These are phyloP conservation scores for Yamadazyma endophytica DNA, from an alignment of 805 yeast genomes.

Conservation along the genomic window DNA sequence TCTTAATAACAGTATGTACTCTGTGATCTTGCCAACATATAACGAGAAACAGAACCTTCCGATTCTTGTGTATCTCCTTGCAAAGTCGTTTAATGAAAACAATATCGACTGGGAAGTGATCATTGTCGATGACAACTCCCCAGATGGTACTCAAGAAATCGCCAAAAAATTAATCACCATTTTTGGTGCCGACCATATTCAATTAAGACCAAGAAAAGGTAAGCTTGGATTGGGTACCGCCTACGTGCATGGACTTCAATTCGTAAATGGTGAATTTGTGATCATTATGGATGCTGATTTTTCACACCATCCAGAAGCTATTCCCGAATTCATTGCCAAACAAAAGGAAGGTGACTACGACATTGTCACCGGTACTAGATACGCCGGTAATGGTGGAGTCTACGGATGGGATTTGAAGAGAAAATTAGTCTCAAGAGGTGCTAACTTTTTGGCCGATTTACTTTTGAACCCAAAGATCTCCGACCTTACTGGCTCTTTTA, in stretches of 20 bases:
- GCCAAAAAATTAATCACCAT: slow-evolving; percentile 56
- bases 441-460: slow-evolving; percentile 71
- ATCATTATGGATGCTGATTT: slow-evolving; percentile 84
- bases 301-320: slow-evolving; percentile 77
- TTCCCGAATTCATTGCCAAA: slow-evolving; percentile 67
- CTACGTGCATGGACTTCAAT: slow-evolving; percentile 71
- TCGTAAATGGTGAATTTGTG: slow-evolving; percentile 67
- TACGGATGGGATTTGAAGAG: slow-evolving; percentile 83
- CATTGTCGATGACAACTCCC: slow-evolving; percentile 76
- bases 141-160: slow-evolving; percentile 76
- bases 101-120: slow-evolving; percentile 70
- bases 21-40: slow-evolving; percentile 74
- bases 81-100: slow-evolving; percentile 58
- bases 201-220: slow-evolving; percentile 69
- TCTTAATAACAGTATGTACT: slow-evolving; percentile 59
- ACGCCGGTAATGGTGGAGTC: slow-evolving; percentile 79
- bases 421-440: slow-evolving; percentile 73
- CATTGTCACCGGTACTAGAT: slow-evolving; percentile 60
- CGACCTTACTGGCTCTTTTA: slow-evolving; percentile 74
- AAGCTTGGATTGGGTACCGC: slow-evolving; percentile 80
- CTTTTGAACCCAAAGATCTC: slow-evolving; percentile 68
- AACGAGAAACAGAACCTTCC: slow-evolving; percentile 66
- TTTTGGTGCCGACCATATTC: slow-evolving; percentile 58
- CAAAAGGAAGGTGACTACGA: slow-evolving; percentile 51
- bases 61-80: slow-evolving; percentile 63